Evolutionary conservation across 2,329 filamentous ascomycete genomes (phyloP).

Genomic region (Clarireedia homoeocarpa): DNA sequence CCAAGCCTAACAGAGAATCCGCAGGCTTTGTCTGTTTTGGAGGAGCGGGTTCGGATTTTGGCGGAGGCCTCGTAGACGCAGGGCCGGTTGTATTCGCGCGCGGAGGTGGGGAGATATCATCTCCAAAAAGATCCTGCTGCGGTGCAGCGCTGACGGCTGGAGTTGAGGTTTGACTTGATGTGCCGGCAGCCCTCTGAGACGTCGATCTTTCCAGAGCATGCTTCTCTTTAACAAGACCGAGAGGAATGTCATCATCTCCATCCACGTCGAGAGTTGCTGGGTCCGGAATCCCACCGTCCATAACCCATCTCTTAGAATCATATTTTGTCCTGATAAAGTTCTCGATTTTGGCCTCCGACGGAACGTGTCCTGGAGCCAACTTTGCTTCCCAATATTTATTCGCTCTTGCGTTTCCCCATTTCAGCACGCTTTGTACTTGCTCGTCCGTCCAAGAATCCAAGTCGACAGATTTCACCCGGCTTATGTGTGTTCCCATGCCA

Average conservation of each 20-base stretch:
- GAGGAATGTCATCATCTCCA: conserved; percentile 73
- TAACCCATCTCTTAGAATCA: conserved; percentile 97
- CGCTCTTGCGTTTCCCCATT: conserved; percentile 91
- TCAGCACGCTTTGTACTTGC: conserved; percentile 86
- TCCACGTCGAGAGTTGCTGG: conserved; percentile 78
- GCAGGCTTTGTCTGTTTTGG: conserved; percentile 62
- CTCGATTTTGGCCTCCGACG: conserved; percentile 96
- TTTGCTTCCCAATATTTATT: conserved; percentile 99
- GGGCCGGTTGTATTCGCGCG: conserved; percentile 68
- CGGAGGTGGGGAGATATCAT: conserved; percentile 53
- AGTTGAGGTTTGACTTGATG: conserved; percentile 17
- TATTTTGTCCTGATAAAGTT: conserved; percentile 99
- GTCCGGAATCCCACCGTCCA: conserved; percentile 92
- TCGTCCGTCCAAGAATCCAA: conserved; percentile 98
- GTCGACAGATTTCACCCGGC: conserved; percentile 94
- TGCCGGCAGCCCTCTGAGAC: conserved; percentile 28
- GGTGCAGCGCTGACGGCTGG: conserved; percentile 35
- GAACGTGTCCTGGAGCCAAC: conserved; percentile 80
- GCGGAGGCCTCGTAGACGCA: conserved; percentile 41
- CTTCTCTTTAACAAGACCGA: conserved; percentile 58
- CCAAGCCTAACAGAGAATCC: conserved; percentile 84
- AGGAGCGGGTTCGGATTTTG: conserved; percentile 57
- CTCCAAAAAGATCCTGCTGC: conserved; percentile 75
- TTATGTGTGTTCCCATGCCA: conserved; percentile 98
- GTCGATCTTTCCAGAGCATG: conserved; percentile 49